phyloP scores from a whole-genome alignment of 441 rosid species.

The Biscutella laevigata region DNA sequence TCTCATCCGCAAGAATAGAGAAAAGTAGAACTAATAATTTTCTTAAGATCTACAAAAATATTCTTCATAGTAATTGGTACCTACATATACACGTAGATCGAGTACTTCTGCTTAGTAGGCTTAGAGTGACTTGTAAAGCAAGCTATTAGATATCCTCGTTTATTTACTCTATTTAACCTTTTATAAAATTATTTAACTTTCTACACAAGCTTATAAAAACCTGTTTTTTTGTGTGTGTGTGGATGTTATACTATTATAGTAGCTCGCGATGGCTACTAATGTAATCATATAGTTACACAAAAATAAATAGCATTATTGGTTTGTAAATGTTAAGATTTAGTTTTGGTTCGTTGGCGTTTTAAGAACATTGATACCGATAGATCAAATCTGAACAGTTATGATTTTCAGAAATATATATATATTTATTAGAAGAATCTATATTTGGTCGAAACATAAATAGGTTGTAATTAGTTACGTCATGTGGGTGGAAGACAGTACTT shows the following conservation, averaged over 20 bases:
- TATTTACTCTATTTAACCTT: too few species aligned
- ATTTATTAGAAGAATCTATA: too few species aligned
- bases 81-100: too few species aligned
- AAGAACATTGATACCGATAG: not conserved
- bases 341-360: not conserved
- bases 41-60: too few species aligned
- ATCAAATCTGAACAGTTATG: constrained; percentile 10
- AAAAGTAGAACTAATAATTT: too few species aligned
- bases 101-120: not conserved
- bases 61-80: too few species aligned
- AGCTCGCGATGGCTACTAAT: not conserved
- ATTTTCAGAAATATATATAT: not conserved
- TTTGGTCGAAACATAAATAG: too few species aligned
- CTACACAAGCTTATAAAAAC: not conserved
- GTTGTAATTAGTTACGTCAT: not conserved
- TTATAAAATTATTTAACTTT: not conserved
- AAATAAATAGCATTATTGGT: not conserved
- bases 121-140: constrained; percentile 3
- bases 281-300: not conserved
- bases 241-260: not conserved
- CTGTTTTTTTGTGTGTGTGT: too few species aligned
- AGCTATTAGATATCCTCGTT: not conserved
- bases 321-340: not conserved
- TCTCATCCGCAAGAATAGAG: too few species aligned
- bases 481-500: constrained; percentile 14